These are phyloP conservation scores for Pinus tabuliformis DNA, from an alignment of 75 land plant genomes.

Conservation along the genomic window DNA sequence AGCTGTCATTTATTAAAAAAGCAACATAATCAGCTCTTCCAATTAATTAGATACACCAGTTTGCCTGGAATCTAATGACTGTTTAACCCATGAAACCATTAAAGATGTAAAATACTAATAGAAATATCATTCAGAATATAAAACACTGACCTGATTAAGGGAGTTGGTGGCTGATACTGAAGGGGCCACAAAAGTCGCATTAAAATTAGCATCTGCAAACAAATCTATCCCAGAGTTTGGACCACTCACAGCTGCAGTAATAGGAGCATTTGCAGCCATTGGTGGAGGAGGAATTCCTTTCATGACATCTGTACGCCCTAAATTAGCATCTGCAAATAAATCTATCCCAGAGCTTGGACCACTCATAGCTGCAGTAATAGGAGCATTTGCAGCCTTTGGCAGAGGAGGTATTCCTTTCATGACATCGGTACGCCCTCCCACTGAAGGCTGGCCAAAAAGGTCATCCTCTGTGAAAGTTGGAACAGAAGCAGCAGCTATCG, in stretches of 20 bases:
- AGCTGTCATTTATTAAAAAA: not conserved
- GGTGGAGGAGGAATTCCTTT: slow-evolving; percentile 6
- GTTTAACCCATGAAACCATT: not conserved
- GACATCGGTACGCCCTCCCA: slow-evolving; percentile 17
- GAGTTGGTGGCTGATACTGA: not conserved
- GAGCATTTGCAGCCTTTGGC: not conserved
- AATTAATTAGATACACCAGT: not conserved
- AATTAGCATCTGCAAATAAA: slow-evolving; percentile 14
- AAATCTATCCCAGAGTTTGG: slow-evolving; percentile 1
- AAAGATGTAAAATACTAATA: not conserved
- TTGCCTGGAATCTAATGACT: not conserved
- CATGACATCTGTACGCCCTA: slow-evolving; percentile 17
- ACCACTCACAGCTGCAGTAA: not conserved
- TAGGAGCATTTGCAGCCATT: not conserved
- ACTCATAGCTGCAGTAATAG: not conserved
- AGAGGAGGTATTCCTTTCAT: slow-evolving; percentile 7
- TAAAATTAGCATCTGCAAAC: slow-evolving; percentile 12
- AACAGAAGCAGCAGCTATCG: slow-evolving; percentile 25
- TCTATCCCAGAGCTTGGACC: not conserved
- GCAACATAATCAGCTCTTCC: not conserved
- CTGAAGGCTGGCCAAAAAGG: slow-evolving; percentile 33
- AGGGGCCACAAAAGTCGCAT: slow-evolving; percentile 5
- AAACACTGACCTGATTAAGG: slow-evolving; percentile 2
- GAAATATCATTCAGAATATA: not conserved
- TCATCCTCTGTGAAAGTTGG: slow-evolving; percentile 32